Evolutionary conservation across 2,329 filamentous ascomycete species (phyloP), one percentile per base, ranked within the genome.

Genomic region (Graphilbum sp.): DNA sequence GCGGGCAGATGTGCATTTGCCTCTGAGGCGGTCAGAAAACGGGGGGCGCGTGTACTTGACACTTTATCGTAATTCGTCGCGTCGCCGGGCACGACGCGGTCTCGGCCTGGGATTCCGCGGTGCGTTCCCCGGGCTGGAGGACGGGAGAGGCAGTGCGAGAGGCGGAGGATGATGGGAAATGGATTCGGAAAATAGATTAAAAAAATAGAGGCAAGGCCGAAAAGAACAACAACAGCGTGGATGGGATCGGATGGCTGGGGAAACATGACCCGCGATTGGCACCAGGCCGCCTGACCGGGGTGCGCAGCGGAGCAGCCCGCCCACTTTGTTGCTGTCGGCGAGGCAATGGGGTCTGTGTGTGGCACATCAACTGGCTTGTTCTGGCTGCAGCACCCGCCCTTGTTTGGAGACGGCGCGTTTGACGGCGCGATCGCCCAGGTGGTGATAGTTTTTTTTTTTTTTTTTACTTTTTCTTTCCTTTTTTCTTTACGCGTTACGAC

Each of bases 211-310:
- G 25, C 23, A 18, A 25, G 36, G 19, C 24, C 33, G 27, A 36
- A 39, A n/a, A 15, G 32, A 21, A 31, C 31, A 31, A 17, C 27
- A 30, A 35, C 15, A 21, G 35, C 35, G 25, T 19, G 12, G 36
- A 34, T 35, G 40, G 30, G 23, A 25, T 32, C 32, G 13, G 16
- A 32, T 32, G 30, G 30, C 30, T 32, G 30, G 30, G 30, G 30
- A 32, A 18, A 34, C 21, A 35, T 15, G 33, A 32, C 37, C 32
- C 27, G 33, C 34, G 32, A 38, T 41, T 41, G 39, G 36, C 30
- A 37, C 27, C 27, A 29, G 27, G 15, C 27, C n/a, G n/a, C n/a
- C 8, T 15, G 27, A 29, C 27, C 27, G 27, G 27, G 27, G 27
- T 29, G 15, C 15, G 27, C 27, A 13, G 27, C 15, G 27, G 27